Conservation (phyloP, 2,329 filamentous ascomycete species). For the Pseudogymnoascus sp. region DNA sequence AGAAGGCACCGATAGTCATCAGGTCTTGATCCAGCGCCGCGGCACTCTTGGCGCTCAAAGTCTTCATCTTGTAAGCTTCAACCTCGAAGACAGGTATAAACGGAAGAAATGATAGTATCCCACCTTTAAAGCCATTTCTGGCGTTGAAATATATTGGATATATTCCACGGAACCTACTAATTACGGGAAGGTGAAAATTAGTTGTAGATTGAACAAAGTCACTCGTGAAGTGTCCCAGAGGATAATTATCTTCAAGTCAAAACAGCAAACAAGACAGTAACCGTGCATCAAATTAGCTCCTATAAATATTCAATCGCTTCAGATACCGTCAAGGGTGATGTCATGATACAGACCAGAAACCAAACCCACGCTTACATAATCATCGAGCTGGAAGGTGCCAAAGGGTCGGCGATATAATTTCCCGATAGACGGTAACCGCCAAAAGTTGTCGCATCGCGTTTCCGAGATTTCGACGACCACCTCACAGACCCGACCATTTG, state of each 20-base stretch:
- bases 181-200: neutral
- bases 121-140: constrained; percentile 12
- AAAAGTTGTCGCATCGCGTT: constrained; percentile 7
- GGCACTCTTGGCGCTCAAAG: constrained; percentile 78
- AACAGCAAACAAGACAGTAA: neutral
- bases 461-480: constrained; percentile 10
- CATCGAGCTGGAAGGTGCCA: neutral
- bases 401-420: neutral
- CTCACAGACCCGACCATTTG: constrained; percentile 10
- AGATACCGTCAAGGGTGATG: neutral
- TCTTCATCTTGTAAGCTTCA: constrained; percentile 43
- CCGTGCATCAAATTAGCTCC: neutral
- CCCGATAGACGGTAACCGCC: neutral
- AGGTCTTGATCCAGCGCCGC: constrained; percentile 86
- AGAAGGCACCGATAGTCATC: constrained; percentile 83
- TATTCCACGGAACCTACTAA: neutral
- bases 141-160: neutral
- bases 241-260: neutral
- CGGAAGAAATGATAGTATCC: neutral
- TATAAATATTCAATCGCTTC: neutral
- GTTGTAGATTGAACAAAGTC: neutral
- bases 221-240: neutral
- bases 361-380: neutral
- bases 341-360: neutral
- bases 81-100: neutral